Conservation (phyloP, 2,329 filamentous ascomycete genomes). For the Verticillium alfalfae region DNA sequence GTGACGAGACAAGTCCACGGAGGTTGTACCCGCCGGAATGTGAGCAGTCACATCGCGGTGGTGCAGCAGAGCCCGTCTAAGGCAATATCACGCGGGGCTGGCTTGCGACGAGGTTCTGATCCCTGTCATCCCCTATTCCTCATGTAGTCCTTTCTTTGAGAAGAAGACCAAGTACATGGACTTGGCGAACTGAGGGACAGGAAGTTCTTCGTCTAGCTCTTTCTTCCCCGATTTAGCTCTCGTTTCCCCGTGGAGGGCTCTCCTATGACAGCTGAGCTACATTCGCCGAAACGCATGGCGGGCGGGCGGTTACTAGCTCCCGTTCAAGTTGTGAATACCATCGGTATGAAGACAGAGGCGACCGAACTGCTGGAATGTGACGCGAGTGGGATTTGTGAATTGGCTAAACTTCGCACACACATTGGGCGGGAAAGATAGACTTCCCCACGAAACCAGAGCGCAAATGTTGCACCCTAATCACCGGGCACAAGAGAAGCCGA, state of each 20-base stretch:
- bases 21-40: conserved; percentile 4
- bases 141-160: not conserved
- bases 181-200: no score
- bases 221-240: no score
- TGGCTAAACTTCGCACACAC: not conserved
- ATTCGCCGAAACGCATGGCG: not conserved
- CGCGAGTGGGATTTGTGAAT: no score
- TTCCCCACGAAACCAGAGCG: not conserved
- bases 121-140: not conserved
- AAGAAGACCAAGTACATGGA: no score
- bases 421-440: not conserved
- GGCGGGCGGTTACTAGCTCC: not conserved
- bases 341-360: not conserved
- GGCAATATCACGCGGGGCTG: not conserved
- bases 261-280: conserved; percentile 3
- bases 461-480: not conserved
- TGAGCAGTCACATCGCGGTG: conserved; percentile 9
- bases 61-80: not conserved
- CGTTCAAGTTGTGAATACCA: not conserved
- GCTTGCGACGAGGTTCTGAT: not conserved
- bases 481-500: not conserved
- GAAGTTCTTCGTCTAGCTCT: no score
- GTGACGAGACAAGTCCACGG: not conserved
- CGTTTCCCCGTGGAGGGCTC: no score
- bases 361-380: not conserved